Percentiles rank a stretch among this genome's conserved stretches.
phyloP scores from a whole-genome alignment of 768 basidiomycete genomes.

The Pleurotus cornucopiae region DNA sequence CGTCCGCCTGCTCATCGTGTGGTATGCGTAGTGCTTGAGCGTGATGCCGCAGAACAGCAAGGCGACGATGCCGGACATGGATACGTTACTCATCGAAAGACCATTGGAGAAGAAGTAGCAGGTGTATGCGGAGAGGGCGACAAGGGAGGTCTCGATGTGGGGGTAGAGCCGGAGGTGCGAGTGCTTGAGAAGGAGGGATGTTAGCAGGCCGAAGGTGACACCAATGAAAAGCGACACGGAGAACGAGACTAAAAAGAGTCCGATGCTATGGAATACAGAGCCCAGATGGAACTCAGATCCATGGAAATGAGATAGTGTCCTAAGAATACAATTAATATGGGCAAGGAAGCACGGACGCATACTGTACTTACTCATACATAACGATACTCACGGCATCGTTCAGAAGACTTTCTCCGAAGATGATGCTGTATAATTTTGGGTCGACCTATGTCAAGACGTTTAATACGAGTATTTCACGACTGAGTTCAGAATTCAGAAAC shows the following conservation, averaged over 20 bases:
- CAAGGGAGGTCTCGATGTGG: conserved; percentile 96
- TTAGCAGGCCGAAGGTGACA: conserved; percentile 84
- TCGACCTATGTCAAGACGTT: conserved; percentile 49
- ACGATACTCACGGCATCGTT: conserved; percentile 99
- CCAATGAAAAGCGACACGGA: conserved; percentile 93
- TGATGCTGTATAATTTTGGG: conserved; percentile 94
- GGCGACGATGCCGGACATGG: conserved; percentile 83
- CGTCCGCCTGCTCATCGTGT: conserved; percentile 95
- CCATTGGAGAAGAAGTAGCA: conserved; percentile 99
- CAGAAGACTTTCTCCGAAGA: conserved; percentile 94
- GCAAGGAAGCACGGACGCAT: not conserved
- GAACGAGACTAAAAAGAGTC: conserved; percentile 96
- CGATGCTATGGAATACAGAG: conserved; percentile 93
- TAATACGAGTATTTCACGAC: not conserved
- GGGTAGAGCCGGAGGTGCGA: conserved; percentile 83
- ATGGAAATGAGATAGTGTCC: conserved; percentile 90
- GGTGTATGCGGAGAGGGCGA: conserved; percentile 91
- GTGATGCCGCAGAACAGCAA: conserved; percentile 98
- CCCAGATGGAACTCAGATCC: conserved; percentile 79
- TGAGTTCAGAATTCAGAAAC: not conserved
- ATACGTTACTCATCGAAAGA: conserved; percentile 55
- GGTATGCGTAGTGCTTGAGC: conserved; percentile 99
- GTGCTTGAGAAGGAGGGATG: conserved; percentile 92
- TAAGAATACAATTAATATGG: conserved; percentile 22
- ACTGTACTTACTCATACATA: conserved; percentile 91